phyloP scores from a whole-genome alignment of 768 basidiomycete genomes.

The Russula olivacea region DNA sequence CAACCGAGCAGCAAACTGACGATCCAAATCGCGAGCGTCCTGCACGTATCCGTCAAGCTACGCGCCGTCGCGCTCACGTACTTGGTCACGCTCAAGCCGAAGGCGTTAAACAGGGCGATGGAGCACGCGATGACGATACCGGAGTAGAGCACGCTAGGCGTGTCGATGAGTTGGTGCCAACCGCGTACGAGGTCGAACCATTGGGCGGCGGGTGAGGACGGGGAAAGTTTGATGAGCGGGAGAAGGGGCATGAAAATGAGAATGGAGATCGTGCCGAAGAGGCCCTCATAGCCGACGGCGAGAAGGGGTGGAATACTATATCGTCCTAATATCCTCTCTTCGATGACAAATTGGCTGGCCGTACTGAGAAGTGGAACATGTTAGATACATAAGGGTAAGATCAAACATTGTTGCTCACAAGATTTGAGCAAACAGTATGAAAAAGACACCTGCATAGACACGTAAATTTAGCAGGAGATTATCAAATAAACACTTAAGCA shows the following conservation, averaged over 20 bases:
- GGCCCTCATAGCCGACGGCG: constrained; percentile 91
- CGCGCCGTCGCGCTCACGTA: constrained; percentile 91
- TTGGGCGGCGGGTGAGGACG: constrained; percentile 50
- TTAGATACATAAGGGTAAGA: constrained; percentile 15
- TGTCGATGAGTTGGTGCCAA: constrained; percentile 81
- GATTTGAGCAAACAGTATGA: constrained; percentile 89
- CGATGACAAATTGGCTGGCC: constrained; percentile 88
- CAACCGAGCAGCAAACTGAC: constrained; percentile 85
- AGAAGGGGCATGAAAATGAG: constrained; percentile 75
- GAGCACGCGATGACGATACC: constrained; percentile 44
- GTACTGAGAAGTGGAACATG: constrained; percentile 45
- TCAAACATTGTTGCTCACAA: constrained; percentile 53
- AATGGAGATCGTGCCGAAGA: constrained; percentile 82
- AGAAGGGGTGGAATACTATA: constrained; percentile 85
- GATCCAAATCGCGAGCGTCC: constrained; percentile 95
- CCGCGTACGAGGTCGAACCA: constrained; percentile 87
- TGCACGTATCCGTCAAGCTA: constrained; percentile 88
- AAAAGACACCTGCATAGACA: constrained; percentile 62
- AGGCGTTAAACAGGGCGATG: constrained; percentile 58
- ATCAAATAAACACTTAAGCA: constrained; percentile 24
- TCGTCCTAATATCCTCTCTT: constrained; percentile 91
- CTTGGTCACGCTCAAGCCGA: constrained; percentile 86
- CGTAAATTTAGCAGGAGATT: constrained; percentile 23
- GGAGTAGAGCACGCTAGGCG: constrained; percentile 48
- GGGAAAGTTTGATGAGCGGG: constrained; percentile 58